Evolutionary conservation across 768 basidiomycete species (phyloP), one percentile per base, ranked within the genome.

Genomic region (Tubosaeta brunneosetosa): DNA sequence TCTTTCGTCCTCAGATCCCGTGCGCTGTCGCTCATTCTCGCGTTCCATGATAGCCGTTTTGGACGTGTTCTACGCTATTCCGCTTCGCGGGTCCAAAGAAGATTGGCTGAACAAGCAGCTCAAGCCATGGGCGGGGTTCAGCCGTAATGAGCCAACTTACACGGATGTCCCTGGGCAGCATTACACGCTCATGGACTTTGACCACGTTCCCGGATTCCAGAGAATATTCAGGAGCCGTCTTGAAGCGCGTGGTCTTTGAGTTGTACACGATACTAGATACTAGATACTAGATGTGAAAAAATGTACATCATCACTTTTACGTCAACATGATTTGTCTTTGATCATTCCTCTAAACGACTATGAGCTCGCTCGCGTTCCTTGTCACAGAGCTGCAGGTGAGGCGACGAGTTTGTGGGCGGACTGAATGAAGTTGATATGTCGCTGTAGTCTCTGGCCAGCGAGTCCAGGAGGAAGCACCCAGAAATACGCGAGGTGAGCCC

Each of bases 401-500:
- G 41, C 53, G 33, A 9, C 31, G 6, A 26, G 19, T 43, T 17
- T 52, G 53, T 17, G 3, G 1, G 14, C 42, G 32, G 25, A 34
- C 32, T 10, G 26, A 54, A 50, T 25, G 59, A 43, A 26, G 17
- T 51, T 55, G 42, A 56, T 25, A 11, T 33, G 22, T 25, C 44
- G n/a, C 53, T 8, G 6, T 50, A 93, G 88, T 88, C 93, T 36
- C 71, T 97, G 58, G 83, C 91, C 9, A 90, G 86, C 61, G 94
- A 95, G 74, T 91, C 91, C 25, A 80, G 85, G 61, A 75, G 94
- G 54, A 91, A 89, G 61, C 86, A 94, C 68, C 91, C 92, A 19
- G 94, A 97, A 66, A 91, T 97, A 60, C 87, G 90, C 65, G 94
- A 95, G 82, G 93, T 94, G 66, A 43, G 58, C 16, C n/a, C 3